These are phyloP conservation scores for Clonostachys byssicola DNA, from an alignment of 2,329 filamentous ascomycete genomes.

Conservation along the genomic window DNA sequence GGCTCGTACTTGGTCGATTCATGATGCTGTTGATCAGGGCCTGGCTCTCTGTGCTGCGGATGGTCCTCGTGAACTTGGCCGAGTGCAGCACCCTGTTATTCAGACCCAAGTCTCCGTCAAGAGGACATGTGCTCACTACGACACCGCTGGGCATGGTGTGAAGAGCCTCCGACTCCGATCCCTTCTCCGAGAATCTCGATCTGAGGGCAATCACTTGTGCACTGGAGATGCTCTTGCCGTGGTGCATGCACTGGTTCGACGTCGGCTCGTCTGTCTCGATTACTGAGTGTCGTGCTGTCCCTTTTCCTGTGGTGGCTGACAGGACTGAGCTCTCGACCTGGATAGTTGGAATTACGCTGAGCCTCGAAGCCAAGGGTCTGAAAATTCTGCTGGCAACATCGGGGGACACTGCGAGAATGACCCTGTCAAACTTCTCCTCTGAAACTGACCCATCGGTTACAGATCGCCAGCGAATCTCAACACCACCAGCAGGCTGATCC, in stretches of 20 bases:
- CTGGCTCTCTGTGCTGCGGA: constrained; percentile 44
- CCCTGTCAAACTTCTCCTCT: constrained; percentile 41
- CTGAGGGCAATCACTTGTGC: constrained; percentile 27
- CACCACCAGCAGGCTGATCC: constrained; percentile 2
- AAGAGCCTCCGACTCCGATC: constrained; percentile 40
- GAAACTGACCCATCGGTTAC: constrained; percentile 3
- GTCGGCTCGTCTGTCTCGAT: constrained; percentile 2
- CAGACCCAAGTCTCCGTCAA: constrained; percentile 12
- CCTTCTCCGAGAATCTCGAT: constrained; percentile 20
- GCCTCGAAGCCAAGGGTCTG: constrained; percentile 25
- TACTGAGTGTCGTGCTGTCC: constrained; percentile 3
- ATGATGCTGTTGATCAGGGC: constrained; percentile 42
- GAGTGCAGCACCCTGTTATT: constrained; percentile 28
- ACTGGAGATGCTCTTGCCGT: constrained; percentile 11
- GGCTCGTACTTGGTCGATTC: constrained; percentile 3
- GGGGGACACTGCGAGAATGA: constrained; percentile 51
- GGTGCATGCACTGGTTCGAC: constrained; percentile 16
- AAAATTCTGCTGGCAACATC: constrained; percentile 46
- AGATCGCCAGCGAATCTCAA: constrained; percentile 27
- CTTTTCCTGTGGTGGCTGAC: constrained; percentile 4
- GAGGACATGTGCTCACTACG: constrained; percentile 47
- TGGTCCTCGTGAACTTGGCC: constrained; percentile 45
- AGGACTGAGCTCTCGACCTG: constrained; percentile 43
- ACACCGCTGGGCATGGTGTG: constrained; percentile 46
- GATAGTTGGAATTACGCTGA: constrained; percentile 40